Evolutionary conservation across 2,329 filamentous ascomycete species (phyloP).

Genomic region (Cercospora janseana): DNA sequence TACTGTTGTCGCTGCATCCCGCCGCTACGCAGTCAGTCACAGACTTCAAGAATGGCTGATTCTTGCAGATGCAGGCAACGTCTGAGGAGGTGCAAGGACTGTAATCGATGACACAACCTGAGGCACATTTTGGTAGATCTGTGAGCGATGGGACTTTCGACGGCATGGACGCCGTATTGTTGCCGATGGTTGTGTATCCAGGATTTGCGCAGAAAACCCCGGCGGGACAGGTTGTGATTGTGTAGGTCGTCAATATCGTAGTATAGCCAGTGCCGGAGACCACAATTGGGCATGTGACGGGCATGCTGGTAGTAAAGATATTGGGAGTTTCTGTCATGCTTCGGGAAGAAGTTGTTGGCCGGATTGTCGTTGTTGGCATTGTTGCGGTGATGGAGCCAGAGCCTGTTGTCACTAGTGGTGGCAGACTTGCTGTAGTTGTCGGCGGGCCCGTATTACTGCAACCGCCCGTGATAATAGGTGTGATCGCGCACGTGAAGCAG

Average conservation of each 20-base stretch:
- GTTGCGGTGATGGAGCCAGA: neutral
- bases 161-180: slow-evolving; percentile 26
- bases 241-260: slow-evolving; percentile 36
- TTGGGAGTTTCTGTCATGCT: neutral
- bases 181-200: slow-evolving; percentile 26
- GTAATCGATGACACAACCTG: neutral
- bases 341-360: neutral
- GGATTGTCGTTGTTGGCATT: neutral
- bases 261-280: slow-evolving; percentile 31
- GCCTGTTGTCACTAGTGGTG: neutral
- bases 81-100: neutral
- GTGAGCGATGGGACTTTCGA: neutral
- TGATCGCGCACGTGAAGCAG: slow-evolving; percentile 35
- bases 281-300: slow-evolving; percentile 16
- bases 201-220: slow-evolving; percentile 33
- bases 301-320: neutral
- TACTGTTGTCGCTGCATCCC: neutral
- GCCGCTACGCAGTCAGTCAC: slow-evolving; percentile 1
- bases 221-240: slow-evolving; percentile 34
- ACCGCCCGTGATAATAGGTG: slow-evolving; percentile 19
- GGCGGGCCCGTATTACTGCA: neutral
- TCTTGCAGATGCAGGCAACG: slow-evolving; percentile 1
- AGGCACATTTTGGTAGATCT: neutral
- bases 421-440: neutral
- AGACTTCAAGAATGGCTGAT: slow-evolving; percentile 2